Evolutionary conservation across 108 stramenopile genomes (phyloP).

Genomic region (Thalassiosira profunda): DNA sequence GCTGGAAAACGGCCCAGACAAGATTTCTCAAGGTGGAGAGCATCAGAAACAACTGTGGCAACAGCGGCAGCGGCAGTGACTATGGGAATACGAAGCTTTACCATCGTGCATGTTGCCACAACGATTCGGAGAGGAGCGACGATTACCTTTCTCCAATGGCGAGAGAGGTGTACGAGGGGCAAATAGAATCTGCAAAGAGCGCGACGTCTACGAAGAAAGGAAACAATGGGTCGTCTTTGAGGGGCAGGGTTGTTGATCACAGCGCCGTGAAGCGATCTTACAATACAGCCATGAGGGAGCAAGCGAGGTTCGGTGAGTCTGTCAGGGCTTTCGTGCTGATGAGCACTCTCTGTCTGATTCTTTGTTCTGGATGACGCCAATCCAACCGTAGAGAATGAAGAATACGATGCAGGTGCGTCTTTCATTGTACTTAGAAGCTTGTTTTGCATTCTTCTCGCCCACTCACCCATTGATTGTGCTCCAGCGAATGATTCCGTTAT

Average conservation of each 20-base stretch:
- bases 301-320: slow-evolving; percentile 10
- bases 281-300: slow-evolving; percentile 8
- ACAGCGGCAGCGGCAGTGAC: too few species aligned
- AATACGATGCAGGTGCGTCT: slow-evolving; percentile 10
- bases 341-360: not conserved
- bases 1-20: too few species aligned
- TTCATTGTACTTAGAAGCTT: not conserved
- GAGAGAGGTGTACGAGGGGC: not conserved
- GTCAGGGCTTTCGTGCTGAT: not conserved
- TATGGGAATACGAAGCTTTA: too few species aligned
- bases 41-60: too few species aligned
- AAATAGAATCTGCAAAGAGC: too few species aligned
- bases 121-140: not conserved
- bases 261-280: not conserved
- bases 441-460: not conserved
- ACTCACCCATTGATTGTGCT: not conserved
- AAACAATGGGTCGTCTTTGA: too few species aligned
- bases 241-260: too few species aligned
- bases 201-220: too few species aligned
- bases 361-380: not conserved
- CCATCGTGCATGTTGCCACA: too few species aligned
- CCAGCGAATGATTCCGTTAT: slow-evolving; percentile 5
- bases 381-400: slow-evolving; percentile 13
- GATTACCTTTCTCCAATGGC: slow-evolving; percentile 25
- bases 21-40: too few species aligned